Evolutionary conservation across 192 early-diverging fungal genomes (phyloP), one percentile per base, ranked within the genome.

Genomic region (Phlyctochytrium arcticum): DNA sequence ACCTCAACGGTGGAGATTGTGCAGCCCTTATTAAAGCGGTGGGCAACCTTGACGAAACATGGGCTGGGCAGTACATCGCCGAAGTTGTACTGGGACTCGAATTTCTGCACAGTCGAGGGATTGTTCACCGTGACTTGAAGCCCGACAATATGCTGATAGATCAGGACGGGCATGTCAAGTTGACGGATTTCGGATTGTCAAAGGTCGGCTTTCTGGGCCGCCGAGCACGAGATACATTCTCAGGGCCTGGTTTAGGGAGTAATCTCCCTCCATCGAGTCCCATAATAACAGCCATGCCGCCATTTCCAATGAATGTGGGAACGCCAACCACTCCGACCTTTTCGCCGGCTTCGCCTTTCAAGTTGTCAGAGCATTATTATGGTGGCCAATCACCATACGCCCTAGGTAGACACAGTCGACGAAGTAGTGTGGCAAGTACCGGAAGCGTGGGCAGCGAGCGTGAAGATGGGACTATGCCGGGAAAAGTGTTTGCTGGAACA

Each of bases 111-210:
- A 65, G 80, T 19, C 74, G 86, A 42, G 85, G 84, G 17, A 88
- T 94, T 62, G 85, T 94, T 48, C 92, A 94, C 75, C 75, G 92
- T 54, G 90, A 93, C 65, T 70, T 93, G n/a, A 92, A 92, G 57
- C 89, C 88, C 0, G 91, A 94, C 57, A 93, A 93, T 57, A 62
- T 93, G 26, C 70, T 94, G 17, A 93, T 94, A 71, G 89, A 92
- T 65, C 80, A 86, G 58, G 77, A 88, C 56, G 92, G 90, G 5
- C 89, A 94, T 67, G 62, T 94, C 34, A 93, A 93, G 69, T 68
- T 94, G 31, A 93, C 90, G 4, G 92, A 94, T 48, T 94, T 94
- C 80, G 92, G 92, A 3, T 62, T 94, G 10, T 91, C 90, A 0
- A 68, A 89, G 6, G 85, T 90, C 27, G 92, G 92, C 26, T 94